Conservation (phyloP, 441 rosid genomes). For the Euphorbia neoarborescens region DNA sequence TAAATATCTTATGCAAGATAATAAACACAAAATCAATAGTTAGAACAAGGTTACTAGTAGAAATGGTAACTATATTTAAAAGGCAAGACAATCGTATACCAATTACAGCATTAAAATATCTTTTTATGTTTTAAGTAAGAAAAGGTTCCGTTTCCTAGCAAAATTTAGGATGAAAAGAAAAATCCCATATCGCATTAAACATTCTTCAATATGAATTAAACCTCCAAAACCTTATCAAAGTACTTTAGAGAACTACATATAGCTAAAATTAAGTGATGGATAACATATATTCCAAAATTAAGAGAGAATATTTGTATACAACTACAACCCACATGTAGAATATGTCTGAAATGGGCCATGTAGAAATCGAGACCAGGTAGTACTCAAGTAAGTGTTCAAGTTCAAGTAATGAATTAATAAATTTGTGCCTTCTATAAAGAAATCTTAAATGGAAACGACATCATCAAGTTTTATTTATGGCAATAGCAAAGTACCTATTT, state of each 20-base stretch:
- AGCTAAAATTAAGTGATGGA: conserved; percentile 44
- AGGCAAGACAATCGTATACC: conserved; percentile 4
- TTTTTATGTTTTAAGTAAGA: background rate
- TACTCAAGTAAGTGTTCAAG: conserved; percentile 22
- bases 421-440: conserved; percentile 57
- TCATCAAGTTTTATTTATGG: conserved; percentile 66
- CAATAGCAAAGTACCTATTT: conserved; percentile 65
- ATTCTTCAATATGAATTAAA: conserved; percentile 52
- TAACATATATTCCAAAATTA: conserved; percentile 35
- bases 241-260: conserved; percentile 76
- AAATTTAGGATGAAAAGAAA: conserved; percentile 15
- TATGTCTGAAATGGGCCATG: conserved; percentile 11
- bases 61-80: background rate
- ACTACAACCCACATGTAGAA: conserved; percentile 40
- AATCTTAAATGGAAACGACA: conserved; percentile 64
- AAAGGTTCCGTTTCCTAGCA: conserved; percentile 6
- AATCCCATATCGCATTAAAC: conserved; percentile 38
- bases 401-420: conserved; percentile 33
- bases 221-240: conserved; percentile 46
- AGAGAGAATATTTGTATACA: conserved; percentile 28
- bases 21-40: conserved; percentile 21
- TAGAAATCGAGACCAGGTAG: conserved; percentile 17
- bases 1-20: conserved; percentile 57
- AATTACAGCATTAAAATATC: conserved; percentile 2
- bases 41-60: conserved; percentile 16